Evolutionary conservation across 2,329 filamentous ascomycete species (phyloP).

Genomic region (Colletotrichum musicola): DNA sequence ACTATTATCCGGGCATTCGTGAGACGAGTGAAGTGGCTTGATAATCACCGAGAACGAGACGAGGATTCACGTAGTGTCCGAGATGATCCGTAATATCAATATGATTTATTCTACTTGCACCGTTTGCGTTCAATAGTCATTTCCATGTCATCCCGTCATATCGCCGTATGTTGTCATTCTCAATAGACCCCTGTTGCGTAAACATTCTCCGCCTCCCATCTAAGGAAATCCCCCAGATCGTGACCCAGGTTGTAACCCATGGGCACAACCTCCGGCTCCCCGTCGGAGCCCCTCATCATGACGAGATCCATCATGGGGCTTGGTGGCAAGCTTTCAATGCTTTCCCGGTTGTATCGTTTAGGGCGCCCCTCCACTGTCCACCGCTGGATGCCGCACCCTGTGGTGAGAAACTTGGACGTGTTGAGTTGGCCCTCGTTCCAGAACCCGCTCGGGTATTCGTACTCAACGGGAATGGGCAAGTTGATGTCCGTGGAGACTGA

Average conservation of each 20-base stretch:
- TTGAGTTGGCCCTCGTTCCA: constrained; percentile 49
- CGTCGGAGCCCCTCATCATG: constrained; percentile 52
- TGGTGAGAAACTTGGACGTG: constrained; percentile 48
- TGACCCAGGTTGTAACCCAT: constrained; percentile 73
- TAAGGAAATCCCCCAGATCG: constrained; percentile 70
- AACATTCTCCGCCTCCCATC: constrained; percentile 67
- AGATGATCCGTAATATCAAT: neutral
- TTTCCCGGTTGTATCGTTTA: constrained; percentile 46
- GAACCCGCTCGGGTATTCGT: constrained; percentile 50
- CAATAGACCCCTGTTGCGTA: constrained; percentile 48
- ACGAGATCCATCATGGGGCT: constrained; percentile 63
- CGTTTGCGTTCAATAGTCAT: neutral
- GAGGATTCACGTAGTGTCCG: neutral
- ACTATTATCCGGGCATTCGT: neutral
- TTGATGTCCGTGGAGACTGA: constrained; percentile 46
- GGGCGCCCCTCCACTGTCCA: constrained; percentile 53
- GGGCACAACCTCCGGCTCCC: constrained; percentile 57
- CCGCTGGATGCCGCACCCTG: constrained; percentile 46
- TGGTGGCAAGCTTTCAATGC: constrained; percentile 55
- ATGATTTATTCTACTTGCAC: neutral
- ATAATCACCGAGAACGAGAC: too few species aligned
- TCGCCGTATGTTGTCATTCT: neutral
- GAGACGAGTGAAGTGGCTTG: neutral
- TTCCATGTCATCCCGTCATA: neutral
- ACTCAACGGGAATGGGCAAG: constrained; percentile 53